These are phyloP conservation scores for Tolypocladium endophyticum DNA, from an alignment of 2,329 filamentous ascomycete species.

Conservation along the genomic window DNA sequence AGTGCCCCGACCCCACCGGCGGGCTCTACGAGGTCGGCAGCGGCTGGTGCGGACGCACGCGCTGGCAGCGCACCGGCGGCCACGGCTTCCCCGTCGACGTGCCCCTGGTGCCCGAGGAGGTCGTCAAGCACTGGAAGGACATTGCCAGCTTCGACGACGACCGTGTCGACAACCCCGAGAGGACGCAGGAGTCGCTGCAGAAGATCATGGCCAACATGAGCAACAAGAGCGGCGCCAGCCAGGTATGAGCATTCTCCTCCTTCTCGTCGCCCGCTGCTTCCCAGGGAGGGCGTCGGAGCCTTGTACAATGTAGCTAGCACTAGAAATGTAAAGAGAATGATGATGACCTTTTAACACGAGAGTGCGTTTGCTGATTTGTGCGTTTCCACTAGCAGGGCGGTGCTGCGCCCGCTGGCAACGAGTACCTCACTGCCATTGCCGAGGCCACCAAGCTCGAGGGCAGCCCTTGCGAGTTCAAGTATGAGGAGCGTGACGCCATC, in stretches of 20 bases:
- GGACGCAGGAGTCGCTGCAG: conserved; percentile 64
- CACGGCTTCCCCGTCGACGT: conserved; percentile 86
- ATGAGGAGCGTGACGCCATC: conserved; percentile 78
- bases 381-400: conserved; percentile 8
- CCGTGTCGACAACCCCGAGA: conserved; percentile 76
- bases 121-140: conserved; percentile 63
- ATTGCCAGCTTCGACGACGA: conserved; percentile 84
- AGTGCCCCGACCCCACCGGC: conserved; percentile 75
- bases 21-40: conserved; percentile 90
- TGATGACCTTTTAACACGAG: neutral
- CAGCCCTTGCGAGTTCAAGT: conserved; percentile 64
- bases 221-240: conserved; percentile 54
- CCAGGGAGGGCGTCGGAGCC: neutral
- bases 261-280: conserved; percentile 3
- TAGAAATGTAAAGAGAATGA: conserved; percentile 5
- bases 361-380: conserved; percentile 10
- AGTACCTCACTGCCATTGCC: conserved; percentile 66
- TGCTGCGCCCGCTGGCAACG: conserved; percentile 35
- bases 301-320: conserved; percentile 9
- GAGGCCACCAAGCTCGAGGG: conserved; percentile 62
- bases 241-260: conserved; percentile 39
- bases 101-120: conserved; percentile 72
- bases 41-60: conserved; percentile 83
- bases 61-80: conserved; percentile 89
- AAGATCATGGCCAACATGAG: conserved; percentile 74